A percentile compares a stretch with the other conserved stretches of the same genome.
Evolutionary conservation across 1,284 basidiomycete species (phyloP).

Genomic region (Chondrostereum purpureum): DNA sequence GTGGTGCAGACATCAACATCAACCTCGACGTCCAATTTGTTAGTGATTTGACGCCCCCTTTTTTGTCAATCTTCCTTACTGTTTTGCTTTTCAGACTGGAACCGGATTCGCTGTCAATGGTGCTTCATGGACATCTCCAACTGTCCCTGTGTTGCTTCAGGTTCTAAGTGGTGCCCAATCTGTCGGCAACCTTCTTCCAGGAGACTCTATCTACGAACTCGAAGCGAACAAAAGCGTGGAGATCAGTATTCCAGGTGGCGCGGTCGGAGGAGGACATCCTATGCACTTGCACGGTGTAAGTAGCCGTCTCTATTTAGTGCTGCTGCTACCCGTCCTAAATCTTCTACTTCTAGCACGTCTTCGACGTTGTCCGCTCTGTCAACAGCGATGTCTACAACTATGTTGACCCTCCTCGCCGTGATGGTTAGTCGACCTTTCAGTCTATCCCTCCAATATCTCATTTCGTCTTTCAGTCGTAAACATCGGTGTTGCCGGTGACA

Average conservation of each 20-base stretch:
- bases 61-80: background rate
- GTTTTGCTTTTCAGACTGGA: conserved; percentile 7
- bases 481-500: conserved; percentile 21
- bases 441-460: background rate
- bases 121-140: conserved; percentile 21
- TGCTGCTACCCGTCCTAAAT: conserved; percentile 18
- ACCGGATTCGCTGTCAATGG: conserved; percentile 22
- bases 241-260: conserved; percentile 25
- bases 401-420: conserved; percentile 18
- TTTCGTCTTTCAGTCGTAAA: conserved; percentile 17
- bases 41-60: background rate
- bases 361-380: conserved; percentile 26
- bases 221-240: conserved; percentile 32
- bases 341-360: conserved; percentile 31
- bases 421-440: background rate
- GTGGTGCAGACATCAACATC: too few species aligned
- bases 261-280: conserved; percentile 24
- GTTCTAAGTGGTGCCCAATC: conserved; percentile 35
- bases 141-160: conserved; percentile 31
- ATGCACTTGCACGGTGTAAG: conserved; percentile 33
- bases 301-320: background rate
- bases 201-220: conserved; percentile 29
- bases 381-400: conserved; percentile 23
- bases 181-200: conserved; percentile 30
- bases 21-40: background rate